These are phyloP conservation scores for Phlebiopsis flavidoalba DNA, from an alignment of 768 basidiomycete species.

Conservation along the genomic window DNA sequence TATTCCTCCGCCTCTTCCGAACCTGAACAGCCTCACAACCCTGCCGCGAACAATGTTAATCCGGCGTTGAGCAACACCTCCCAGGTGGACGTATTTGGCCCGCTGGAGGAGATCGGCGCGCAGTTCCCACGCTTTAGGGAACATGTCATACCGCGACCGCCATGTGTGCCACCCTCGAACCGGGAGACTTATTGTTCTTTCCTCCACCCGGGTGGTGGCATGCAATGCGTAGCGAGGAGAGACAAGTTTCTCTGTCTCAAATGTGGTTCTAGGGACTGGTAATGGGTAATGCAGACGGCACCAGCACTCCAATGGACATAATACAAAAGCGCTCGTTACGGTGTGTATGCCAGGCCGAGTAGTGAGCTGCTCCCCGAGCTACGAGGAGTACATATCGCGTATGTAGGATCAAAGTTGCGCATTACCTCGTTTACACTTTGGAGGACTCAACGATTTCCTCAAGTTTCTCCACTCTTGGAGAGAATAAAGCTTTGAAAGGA, in stretches of 20 bases:
- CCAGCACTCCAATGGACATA: background rate
- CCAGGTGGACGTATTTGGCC: slow-evolving; percentile 69
- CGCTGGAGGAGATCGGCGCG: slow-evolving; percentile 6
- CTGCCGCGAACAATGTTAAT: slow-evolving; percentile 33
- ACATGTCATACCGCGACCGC: slow-evolving; percentile 56
- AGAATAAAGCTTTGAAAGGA: slow-evolving; percentile 55
- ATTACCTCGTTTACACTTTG: background rate
- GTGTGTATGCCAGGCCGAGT: background rate
- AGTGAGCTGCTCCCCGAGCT: background rate
- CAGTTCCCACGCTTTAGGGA: slow-evolving; percentile 49
- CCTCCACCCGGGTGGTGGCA: slow-evolving; percentile 92
- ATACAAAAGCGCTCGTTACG: background rate
- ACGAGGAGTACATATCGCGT: no score
- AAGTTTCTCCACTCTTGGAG: slow-evolving; percentile 34
- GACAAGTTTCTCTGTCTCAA: slow-evolving; percentile 80
- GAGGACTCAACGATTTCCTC: slow-evolving; percentile 6
- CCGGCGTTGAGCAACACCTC: slow-evolving; percentile 79
- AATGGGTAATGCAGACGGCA: background rate
- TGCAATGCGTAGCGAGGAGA: slow-evolving; percentile 79
- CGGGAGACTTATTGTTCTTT: slow-evolving; percentile 86
- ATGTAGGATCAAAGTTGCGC: background rate
- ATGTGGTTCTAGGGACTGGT: slow-evolving; percentile 68
- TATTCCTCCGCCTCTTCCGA: slow-evolving; percentile 23
- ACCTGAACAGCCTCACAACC: slow-evolving; percentile 25
- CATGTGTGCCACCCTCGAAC: slow-evolving; percentile 55